These are phyloP conservation scores for Rhizophagus sp. DNA, from an alignment of 192 early-diverging fungal species.

Conservation along the genomic window DNA sequence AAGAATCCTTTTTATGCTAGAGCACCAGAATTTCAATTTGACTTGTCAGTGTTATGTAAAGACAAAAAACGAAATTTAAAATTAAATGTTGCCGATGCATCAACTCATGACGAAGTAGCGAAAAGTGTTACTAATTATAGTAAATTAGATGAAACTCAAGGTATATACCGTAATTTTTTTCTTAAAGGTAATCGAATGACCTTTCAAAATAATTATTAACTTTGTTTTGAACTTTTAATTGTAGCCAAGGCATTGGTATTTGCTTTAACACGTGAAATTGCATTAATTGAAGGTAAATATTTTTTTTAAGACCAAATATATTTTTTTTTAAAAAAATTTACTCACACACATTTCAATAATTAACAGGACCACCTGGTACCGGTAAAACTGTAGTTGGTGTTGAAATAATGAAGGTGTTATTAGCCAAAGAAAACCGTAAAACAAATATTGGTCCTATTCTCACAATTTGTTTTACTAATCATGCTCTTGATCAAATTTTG, in stretches of 20 bases:
- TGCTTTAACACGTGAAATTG: conserved; percentile 51
- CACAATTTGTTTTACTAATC: conserved; percentile 54
- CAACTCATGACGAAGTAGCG: background rate
- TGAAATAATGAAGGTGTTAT: conserved; percentile 44
- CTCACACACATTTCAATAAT: too few species aligned
- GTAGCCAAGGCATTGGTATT: conserved; percentile 43
- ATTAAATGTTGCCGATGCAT: conserved; percentile 19
- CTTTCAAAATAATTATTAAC: background rate
- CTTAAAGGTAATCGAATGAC: too few species aligned
- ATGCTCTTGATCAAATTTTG: conserved; percentile 41
- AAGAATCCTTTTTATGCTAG: conserved; percentile 42
- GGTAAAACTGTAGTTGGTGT: conserved; percentile 60
- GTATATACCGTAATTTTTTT: background rate
- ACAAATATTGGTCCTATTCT: conserved; percentile 47
- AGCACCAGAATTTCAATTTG: conserved; percentile 38
- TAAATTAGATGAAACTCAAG: conserved; percentile 53
- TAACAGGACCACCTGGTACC: conserved; percentile 50
- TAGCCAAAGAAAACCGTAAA: conserved; percentile 29
- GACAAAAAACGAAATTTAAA: background rate
- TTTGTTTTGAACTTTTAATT: background rate
- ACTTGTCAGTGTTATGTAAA: conserved; percentile 29
- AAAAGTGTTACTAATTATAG: conserved; percentile 23
- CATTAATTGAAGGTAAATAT: conserved; percentile 52
- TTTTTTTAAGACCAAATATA: too few species aligned
- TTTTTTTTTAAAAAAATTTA: too few species aligned